Base-by-base conservation (phyloP, 164 flowering plant species). In the Pachysandra terminalis region DNA sequence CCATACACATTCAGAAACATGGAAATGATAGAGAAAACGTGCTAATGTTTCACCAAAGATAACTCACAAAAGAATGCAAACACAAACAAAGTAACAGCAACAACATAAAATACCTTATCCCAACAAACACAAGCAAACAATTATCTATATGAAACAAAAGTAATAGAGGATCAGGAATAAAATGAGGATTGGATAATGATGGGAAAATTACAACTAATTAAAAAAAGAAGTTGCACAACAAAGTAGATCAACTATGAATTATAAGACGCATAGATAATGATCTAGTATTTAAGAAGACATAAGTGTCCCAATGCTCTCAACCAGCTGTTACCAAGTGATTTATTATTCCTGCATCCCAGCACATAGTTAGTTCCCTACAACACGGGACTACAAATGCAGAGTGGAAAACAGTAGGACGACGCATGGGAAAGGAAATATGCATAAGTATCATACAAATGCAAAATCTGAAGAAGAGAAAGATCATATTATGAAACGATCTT, bases 271-370 rank as follows among this genome's bases (percentile, higher is more conserved):
- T 61, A 71, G 79, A 81, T 80, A 66, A 70, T 80, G 71, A 85
- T 86, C 82, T 81, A 87, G 68, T 73, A 40, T 53, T 70, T 71
- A 75, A 49, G 75, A 65, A 70, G 72, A 69, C 71, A 78, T n/a
- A 77, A 65, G 73, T 69, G 68, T 71, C 68, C 80, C 70, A 68
- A 76, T 67, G 68, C 81, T 83, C 81, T 82, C 84, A 87, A 75
- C 79, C 82, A 81, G 82, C 86, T 78, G 83, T 80, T 81, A 72
- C 69, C 73, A 74, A 71, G 66, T 79, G 73, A 73, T 73, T 64
- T 65, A 75, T 67, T 2, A 76, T 23, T 78, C 83, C 89, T 84
- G 86, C 86, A 85, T 72, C 76, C 85, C 83, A 84, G 76, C 79
- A 75, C 71, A 64, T 49, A 19, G 79, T 85, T 78, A 83, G 85